A percentile compares a stretch with the other conserved stretches of the same genome.
Conservation (phyloP, 441 rosid genomes). For the Syzygium malaccense region DNA sequence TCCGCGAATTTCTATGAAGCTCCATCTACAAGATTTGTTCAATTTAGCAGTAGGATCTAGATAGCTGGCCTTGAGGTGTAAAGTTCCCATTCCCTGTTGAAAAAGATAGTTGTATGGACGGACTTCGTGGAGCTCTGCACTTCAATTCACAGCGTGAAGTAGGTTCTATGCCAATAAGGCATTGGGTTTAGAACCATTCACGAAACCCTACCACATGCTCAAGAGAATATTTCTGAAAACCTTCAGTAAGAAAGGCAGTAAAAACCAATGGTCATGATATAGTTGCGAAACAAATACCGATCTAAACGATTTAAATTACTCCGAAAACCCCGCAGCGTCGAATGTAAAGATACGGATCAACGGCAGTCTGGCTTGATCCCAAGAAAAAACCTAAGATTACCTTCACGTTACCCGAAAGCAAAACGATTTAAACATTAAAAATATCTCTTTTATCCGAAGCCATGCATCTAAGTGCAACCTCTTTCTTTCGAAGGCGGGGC, state of each 20-base stretch:
- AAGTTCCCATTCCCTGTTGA: neutral
- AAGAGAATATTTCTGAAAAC: neutral
- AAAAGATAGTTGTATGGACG: neutral
- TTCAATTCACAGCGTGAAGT: neutral
- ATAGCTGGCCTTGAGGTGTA: neutral
- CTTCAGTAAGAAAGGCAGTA: neutral
- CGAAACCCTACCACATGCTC: neutral
- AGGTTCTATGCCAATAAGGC: neutral
- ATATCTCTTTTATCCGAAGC: too few species aligned
- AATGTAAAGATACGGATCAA: rapidly evolving
- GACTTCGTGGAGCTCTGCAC: neutral
- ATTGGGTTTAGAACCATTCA: rapidly evolving
- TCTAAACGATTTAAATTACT: neutral
- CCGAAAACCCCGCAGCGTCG: rapidly evolving
- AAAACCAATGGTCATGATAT: neutral
- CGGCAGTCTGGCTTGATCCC: neutral
- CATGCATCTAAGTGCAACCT: too few species aligned
- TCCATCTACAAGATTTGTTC: neutral
- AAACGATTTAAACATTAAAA: too few species aligned
- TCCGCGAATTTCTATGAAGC: neutral
- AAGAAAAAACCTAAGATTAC: neutral
- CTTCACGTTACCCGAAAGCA: too few species aligned
- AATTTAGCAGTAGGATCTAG: neutral
- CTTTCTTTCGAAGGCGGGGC: too few species aligned
- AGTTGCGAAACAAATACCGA: rapidly evolving